These are phyloP conservation scores for Triangularia setosa DNA, from an alignment of 2,329 filamentous ascomycete species.

Conservation along the genomic window DNA sequence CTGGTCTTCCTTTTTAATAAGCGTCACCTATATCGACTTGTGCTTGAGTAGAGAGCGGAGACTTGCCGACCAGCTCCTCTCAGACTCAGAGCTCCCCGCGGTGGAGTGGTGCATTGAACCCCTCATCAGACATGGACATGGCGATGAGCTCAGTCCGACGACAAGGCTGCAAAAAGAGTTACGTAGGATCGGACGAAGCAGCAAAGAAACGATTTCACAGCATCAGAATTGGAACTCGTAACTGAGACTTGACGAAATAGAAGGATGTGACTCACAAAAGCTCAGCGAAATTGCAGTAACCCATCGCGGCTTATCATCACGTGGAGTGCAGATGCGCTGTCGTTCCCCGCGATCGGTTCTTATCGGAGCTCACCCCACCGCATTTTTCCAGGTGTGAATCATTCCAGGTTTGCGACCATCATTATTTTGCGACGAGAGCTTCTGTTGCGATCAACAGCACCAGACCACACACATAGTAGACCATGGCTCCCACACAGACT, in stretches of 20 bases:
- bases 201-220: neutral
- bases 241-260: too few species aligned
- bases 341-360: neutral
- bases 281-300: neutral
- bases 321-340: neutral
- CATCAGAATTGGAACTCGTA: neutral
- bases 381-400: slow-evolving; percentile 10
- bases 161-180: neutral
- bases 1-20: too few species aligned
- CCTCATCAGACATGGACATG: neutral
- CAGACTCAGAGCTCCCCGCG: too few species aligned
- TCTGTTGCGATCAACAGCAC: neutral
- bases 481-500: slow-evolving; percentile 17
- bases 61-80: too few species aligned
- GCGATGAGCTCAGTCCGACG: neutral
- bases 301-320: slow-evolving; percentile 8
- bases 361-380: neutral
- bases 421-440: neutral
- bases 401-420: neutral
- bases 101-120: too few species aligned
- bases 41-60: too few species aligned
- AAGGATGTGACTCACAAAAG: neutral
- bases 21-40: too few species aligned
- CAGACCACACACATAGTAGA: neutral
- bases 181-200: neutral